phyloP scores from a whole-genome alignment of 371 early-diverging fungal genomes.

The Choanephora cucurbitarum region DNA sequence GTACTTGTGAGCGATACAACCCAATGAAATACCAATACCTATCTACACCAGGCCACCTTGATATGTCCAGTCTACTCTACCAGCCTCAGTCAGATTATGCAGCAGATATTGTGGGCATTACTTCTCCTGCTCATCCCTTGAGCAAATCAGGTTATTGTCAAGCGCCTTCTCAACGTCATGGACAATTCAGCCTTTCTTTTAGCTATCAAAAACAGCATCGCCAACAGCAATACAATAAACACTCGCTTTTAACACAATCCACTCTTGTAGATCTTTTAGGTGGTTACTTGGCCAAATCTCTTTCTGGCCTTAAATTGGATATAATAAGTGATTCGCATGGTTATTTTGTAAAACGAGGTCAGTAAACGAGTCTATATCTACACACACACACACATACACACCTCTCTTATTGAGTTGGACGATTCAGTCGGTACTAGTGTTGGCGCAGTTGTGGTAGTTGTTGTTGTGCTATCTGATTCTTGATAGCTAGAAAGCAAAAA shows the following conservation, averaged over 20 bases:
- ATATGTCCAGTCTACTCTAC: slow-evolving; percentile 32
- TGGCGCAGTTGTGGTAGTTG: too few relatives aligned
- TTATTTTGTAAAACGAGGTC: slow-evolving; percentile 54
- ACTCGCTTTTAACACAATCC: background rate
- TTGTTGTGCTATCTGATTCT: too few relatives aligned
- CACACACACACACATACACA: too few relatives aligned
- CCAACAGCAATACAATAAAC: background rate
- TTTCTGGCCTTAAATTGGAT: slow-evolving; percentile 51
- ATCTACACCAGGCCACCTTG: slow-evolving; percentile 22
- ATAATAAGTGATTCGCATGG: slow-evolving; percentile 38
- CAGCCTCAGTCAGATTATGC: slow-evolving; percentile 39
- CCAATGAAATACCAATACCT: background rate
- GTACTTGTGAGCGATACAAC: slow-evolving; percentile 20
- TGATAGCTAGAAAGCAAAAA: too few relatives aligned
- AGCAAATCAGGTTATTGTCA: slow-evolving; percentile 30
- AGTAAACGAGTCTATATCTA: too few relatives aligned
- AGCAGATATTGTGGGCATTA: slow-evolving; percentile 28
- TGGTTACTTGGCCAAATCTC: slow-evolving; percentile 47
- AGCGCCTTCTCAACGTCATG: slow-evolving; percentile 14
- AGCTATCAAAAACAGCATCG: slow-evolving; percentile 18
- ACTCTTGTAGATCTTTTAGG: slow-evolving; percentile 40
- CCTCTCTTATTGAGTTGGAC: too few relatives aligned
- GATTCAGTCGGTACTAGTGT: too few relatives aligned
- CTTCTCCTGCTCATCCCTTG: slow-evolving; percentile 5
- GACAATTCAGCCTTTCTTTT: slow-evolving; percentile 41